Evolutionary conservation across 176 grass and related monocot species (phyloP), one percentile per base, ranked within the genome.

Genomic region (Chrysopogon serrulatus): DNA sequence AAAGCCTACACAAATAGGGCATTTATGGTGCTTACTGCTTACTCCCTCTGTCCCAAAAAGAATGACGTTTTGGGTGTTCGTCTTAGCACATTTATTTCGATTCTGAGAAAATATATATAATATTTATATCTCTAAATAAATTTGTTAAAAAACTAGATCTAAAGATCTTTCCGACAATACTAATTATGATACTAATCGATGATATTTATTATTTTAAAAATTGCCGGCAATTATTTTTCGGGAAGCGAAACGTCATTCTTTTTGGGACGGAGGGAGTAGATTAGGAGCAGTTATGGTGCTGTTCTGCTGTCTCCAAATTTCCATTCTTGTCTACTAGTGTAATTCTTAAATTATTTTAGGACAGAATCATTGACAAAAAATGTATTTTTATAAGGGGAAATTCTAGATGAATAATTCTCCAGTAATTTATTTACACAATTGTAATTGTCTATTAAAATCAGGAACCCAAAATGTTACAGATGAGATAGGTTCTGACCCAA

Each of bases 1-100:
- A 74, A 59, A 65, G 83, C 57, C 74, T 86, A 73, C 60, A 48
- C 66, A 74, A 60, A 79, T 47, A 49, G 73, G 67, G 84, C 74
- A 40, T 7, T 80, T n/a, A 59, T 59, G 54, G 54, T 59, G 23
- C 23, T n/a, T 24, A n/a, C n/a, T n/a, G n/a, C n/a, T n/a, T n/a
- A n/a, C n/a, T n/a, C n/a, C n/a, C n/a, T n/a, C n/a, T n/a, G n/a
- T n/a, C n/a, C n/a, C n/a, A n/a, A n/a, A n/a, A n/a, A n/a, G n/a
- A n/a, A n/a, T n/a, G n/a, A n/a, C n/a, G n/a, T n/a, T n/a, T n/a
- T n/a, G n/a, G n/a, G n/a, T n/a, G n/a, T n/a, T n/a, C n/a, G n/a
- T n/a, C n/a, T n/a, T n/a, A n/a, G n/a, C n/a, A n/a, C n/a, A n/a
- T n/a, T n/a, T n/a, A n/a, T n/a, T n/a, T n/a, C n/a, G n/a, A n/a